phyloP scores from a whole-genome alignment of 2,329 filamentous ascomycete genomes.

The Penicillium sp. region DNA sequence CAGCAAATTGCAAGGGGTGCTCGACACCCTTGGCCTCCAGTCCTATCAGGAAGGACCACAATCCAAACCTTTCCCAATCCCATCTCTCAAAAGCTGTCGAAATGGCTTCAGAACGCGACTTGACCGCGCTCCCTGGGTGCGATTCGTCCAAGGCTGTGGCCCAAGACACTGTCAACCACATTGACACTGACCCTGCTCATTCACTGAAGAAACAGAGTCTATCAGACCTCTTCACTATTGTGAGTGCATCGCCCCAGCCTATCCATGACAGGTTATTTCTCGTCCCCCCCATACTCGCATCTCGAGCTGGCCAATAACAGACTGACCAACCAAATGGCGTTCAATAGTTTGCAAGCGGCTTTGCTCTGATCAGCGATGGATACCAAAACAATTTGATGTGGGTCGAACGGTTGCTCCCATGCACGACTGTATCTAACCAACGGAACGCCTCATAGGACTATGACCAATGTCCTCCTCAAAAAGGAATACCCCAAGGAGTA shows the following conservation, averaged over 20 bases:
- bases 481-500: conserved; percentile 26
- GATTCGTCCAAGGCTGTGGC: background rate
- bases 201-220: conserved; percentile 22
- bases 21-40: too few species aligned
- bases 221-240: conserved; percentile 29
- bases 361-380: conserved; percentile 30
- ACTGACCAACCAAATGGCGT: background rate
- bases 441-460: conserved; percentile 18
- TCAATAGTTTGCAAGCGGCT: conserved; percentile 26
- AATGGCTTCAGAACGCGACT: background rate
- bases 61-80: background rate
- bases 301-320: background rate
- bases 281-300: background rate
- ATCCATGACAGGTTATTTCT: background rate
- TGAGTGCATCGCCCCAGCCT: conserved; percentile 3
- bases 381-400: conserved; percentile 31
- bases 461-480: conserved; percentile 28
- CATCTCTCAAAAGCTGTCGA: background rate
- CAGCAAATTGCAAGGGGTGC: background rate
- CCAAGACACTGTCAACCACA: background rate
- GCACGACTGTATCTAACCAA: background rate
- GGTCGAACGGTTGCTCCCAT: conserved; percentile 4
- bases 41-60: background rate
- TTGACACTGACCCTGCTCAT: background rate
- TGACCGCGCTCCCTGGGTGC: background rate